These are phyloP conservation scores for Alternaria arborescens DNA, from an alignment of 2,329 filamentous ascomycete genomes.

Conservation along the genomic window DNA sequence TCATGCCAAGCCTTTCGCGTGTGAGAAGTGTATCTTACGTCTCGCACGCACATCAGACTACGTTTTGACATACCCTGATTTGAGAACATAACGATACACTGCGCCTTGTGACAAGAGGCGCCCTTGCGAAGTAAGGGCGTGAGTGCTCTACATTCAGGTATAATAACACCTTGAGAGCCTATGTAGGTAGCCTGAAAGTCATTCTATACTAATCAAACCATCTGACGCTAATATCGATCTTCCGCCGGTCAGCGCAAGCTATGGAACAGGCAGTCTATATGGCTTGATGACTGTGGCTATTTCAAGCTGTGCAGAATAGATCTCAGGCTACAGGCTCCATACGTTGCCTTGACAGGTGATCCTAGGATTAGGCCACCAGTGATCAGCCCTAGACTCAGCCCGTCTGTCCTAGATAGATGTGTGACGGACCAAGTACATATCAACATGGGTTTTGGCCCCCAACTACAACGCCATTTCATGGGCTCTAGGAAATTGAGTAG, in stretches of 20 bases:
- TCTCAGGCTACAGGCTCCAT: background rate
- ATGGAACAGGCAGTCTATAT: background rate
- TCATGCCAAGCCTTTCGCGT: conserved; percentile 1
- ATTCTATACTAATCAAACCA: background rate
- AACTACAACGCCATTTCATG: background rate
- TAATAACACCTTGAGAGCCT: background rate
- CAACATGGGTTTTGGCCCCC: conserved; percentile 2
- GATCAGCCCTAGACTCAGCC: background rate
- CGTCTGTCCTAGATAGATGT: background rate
- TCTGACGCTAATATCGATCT: background rate
- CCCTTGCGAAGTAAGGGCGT: background rate
- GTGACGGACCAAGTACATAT: background rate
- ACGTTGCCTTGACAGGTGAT: background rate
- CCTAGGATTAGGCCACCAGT: background rate
- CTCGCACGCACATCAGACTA: background rate
- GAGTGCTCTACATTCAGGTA: background rate
- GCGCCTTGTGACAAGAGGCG: background rate
- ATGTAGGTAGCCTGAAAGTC: background rate
- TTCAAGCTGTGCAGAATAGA: background rate
- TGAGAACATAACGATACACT: background rate
- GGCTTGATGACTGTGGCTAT: background rate
- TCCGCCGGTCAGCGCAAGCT: background rate
- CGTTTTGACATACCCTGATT: background rate
- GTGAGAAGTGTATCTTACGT: background rate
- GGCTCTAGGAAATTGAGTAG: background rate